Evolutionary conservation across 192 early-diverging fungal genomes (phyloP).

Genomic region (Mortierella alpina): DNA sequence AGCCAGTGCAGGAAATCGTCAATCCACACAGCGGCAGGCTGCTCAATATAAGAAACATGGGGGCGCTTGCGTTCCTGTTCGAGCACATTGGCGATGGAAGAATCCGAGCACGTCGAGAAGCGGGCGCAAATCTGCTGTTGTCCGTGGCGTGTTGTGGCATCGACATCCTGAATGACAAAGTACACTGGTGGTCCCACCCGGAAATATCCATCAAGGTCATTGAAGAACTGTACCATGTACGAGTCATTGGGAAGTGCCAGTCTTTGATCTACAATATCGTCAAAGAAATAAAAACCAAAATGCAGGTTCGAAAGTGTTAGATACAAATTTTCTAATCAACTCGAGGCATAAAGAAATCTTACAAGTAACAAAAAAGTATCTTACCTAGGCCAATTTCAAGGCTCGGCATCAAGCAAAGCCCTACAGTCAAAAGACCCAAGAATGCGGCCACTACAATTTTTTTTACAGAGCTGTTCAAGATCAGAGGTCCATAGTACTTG

Average conservation of each 20-base stretch:
- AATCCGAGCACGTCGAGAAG: slow-evolving; percentile 63
- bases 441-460: slow-evolving; percentile 59
- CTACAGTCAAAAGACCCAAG: slow-evolving; percentile 60
- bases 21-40: slow-evolving; percentile 71
- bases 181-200: slow-evolving; percentile 74
- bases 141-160: slow-evolving; percentile 57
- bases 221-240: slow-evolving; percentile 72
- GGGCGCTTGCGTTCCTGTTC: slow-evolving; percentile 75
- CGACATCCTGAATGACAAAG: slow-evolving; percentile 65
- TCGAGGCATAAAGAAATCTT: neutral
- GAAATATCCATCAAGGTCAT: slow-evolving; percentile 69
- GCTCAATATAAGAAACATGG: slow-evolving; percentile 67
- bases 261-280: slow-evolving; percentile 60
- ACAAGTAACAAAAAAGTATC: neutral
- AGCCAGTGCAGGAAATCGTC: slow-evolving; percentile 77
- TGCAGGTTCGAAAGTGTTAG: neutral
- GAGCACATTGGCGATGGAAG: slow-evolving; percentile 67
- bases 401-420: slow-evolving; percentile 58
- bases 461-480: slow-evolving; percentile 58
- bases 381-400: slow-evolving; percentile 66
- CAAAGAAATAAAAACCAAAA: neutral
- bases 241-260: slow-evolving; percentile 72
- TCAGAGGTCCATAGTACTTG: slow-evolving; percentile 66
- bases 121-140: slow-evolving; percentile 69
- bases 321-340: neutral